Base-by-base conservation (phyloP, 192 early-diverging fungal genomes). In the Chytriomyces confervae region DNA sequence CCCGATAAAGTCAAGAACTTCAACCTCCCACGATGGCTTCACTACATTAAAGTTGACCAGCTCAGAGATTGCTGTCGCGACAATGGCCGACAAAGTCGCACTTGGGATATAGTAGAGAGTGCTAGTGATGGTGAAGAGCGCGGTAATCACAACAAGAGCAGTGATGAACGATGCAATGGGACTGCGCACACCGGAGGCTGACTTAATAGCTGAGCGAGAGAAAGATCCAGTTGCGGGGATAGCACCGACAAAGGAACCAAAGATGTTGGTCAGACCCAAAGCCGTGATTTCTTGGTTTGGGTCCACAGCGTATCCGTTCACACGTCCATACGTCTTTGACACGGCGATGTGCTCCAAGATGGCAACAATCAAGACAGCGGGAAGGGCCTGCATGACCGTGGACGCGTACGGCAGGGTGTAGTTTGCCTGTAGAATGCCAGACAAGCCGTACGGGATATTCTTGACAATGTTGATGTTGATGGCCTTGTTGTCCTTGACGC, bases 161-260 rank as follows among this genome's bases (percentile, higher is more conserved):
- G 93, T 93, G 84, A 95, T 87, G 61, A 94, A 77, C 47, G 91
- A 91, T 24, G 93, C 90, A 23, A 94, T 79, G 7, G 95, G 95
- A 7, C 93, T 92, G 60, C 90, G 85, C 47, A 92, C 91, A 18
- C 96, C 96, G 9, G 94, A 93, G 77, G 91, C 89, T 76, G 93
- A 88, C 84, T 95, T 96, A 81, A 98, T 89, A 62, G 95, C 95
- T 0, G 93, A 92, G 57, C 96, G 91, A 11, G 94, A 95, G 86
- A 98, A 97, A 7, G 94, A 95, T 50, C 95, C 96, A 13, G 96
- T 96, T 1, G 93, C 88, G 23, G 95, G 91, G 84, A 93, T 96
- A 11, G 89, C 93, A 70, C 91, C 87, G 82, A 98, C 93, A 82
- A 97, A 96, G 8, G 92, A 91, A 8, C 90, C 94, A 77, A 92